Evolutionary conservation across 495 filamentous ascomycete species (phyloP), one percentile per base, ranked within the genome.

Genomic region (Melanomma pulvis-pyrius): DNA sequence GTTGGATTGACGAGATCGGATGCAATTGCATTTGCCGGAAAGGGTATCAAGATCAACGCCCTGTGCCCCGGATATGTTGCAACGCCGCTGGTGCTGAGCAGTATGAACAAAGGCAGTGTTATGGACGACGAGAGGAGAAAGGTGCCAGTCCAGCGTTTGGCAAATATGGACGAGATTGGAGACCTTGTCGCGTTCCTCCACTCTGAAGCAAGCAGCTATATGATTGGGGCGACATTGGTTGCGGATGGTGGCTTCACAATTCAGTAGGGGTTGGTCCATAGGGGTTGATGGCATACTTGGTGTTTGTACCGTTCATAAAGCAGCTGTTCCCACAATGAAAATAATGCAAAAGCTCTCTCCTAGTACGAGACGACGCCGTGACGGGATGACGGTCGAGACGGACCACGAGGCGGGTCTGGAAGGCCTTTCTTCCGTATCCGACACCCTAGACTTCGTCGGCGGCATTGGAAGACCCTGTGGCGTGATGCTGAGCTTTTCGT

Each of bases 11-110:
- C 81, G 0, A 80, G 76, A 67, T 73, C 76, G 64, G 82, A 83
- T 61, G 82, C 79, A 8, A 78, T 78, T 60, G 63, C 68, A 2
- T 83, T 80, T 65, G 78, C 77, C 0, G 68, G 69, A 21, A 53
- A 76, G 12, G 80, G 79, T 22, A 82, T 83, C 30, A 75, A 81
- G 30, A 81, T 83, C 65, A 83, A 83, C 64, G 80, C 80, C 1
- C 77, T 83, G 21, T 83, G 81, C 51, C 79, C 79, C 3, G 81
- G 81, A 0, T 82, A 80, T 63, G 73, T 81, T 13, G 70, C 69
- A 13, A 81, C 79, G 1, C 78, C 80, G 0, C 70, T 82, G 47
- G 52, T 63, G 15, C 61, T 80, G 30, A 74, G 75, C 21, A 73
- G 39, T 3, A 65, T 62, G 60, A 61, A 44, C 26, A 34, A 8